Evolutionary conservation across 1,284 basidiomycete genomes (phyloP).

Genomic region (Phylloboletellus chloephorus): DNA sequence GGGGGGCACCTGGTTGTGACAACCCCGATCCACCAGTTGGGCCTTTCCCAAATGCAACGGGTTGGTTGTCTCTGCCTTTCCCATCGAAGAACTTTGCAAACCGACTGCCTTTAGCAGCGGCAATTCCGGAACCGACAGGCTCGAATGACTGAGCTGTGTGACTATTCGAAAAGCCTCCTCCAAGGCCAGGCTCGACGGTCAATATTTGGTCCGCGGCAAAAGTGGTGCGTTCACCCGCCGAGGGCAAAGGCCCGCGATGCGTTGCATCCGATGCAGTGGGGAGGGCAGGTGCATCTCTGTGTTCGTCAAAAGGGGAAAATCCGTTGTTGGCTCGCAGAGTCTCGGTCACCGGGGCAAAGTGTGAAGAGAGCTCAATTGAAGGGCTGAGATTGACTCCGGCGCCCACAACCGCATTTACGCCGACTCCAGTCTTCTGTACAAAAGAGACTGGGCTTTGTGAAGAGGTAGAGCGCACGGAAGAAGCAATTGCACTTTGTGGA

Average conservation of each 20-base stretch:
- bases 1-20: slow-evolving; percentile 41
- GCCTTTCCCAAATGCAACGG: slow-evolving; percentile 35
- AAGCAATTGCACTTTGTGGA: slow-evolving; percentile 20
- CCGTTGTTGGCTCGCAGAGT: slow-evolving; percentile 26
- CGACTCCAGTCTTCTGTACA: slow-evolving; percentile 21
- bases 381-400: slow-evolving; percentile 10
- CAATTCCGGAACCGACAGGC: slow-evolving; percentile 34
- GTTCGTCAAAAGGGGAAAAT: slow-evolving; percentile 58
- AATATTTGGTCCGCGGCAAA: slow-evolving; percentile 25
- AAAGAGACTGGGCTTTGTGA: slow-evolving; percentile 22
- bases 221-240: slow-evolving; percentile 18
- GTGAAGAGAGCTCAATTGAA: slow-evolving; percentile 22
- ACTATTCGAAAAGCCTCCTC: slow-evolving; percentile 18
- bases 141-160: slow-evolving; percentile 32
- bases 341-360: slow-evolving; percentile 24
- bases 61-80: slow-evolving; percentile 49
- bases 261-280: slow-evolving; percentile 31
- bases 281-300: slow-evolving; percentile 31
- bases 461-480: slow-evolving; percentile 18
- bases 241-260: slow-evolving; percentile 31
- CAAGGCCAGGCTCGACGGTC: slow-evolving; percentile 16
- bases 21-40: slow-evolving; percentile 37
- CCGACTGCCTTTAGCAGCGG: slow-evolving; percentile 62
- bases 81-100: slow-evolving; percentile 80
- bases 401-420: slow-evolving; percentile 24